Evolutionary conservation across 2,329 filamentous ascomycete species (phyloP).

Genomic region (Pseudopithomyces maydicus): DNA sequence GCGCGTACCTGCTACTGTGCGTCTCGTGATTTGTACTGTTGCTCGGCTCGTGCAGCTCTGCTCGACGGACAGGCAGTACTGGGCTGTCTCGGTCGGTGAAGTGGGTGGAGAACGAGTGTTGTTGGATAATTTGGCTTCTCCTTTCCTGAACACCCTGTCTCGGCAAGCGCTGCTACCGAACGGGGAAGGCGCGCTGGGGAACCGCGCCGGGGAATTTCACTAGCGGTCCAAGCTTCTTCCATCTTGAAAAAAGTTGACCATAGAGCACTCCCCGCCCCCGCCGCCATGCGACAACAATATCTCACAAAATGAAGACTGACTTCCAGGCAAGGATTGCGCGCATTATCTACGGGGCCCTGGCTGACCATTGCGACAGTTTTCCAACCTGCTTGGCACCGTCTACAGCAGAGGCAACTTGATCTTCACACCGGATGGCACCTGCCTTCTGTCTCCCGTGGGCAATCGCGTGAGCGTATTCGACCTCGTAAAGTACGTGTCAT

Average conservation of each 20-base stretch:
- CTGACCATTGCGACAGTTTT: conserved; percentile 72
- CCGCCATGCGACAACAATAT: conserved; percentile 20
- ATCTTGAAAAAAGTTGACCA: conserved; percentile 42
- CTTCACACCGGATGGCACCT: conserved; percentile 95
- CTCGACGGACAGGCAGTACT: conserved; percentile 12
- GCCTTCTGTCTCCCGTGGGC: conserved; percentile 92
- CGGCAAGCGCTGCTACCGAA: conserved; percentile 45
- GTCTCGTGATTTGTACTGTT: not conserved
- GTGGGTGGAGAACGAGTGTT: conserved; percentile 26
- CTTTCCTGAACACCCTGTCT: conserved; percentile 45
- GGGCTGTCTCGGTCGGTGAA: conserved; percentile 10
- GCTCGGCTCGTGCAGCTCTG: conserved; percentile 9
- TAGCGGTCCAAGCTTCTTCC: conserved; percentile 30
- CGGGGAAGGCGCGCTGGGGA: conserved; percentile 39
- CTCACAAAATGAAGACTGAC: conserved; percentile 87
- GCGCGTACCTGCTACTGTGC: not conserved
- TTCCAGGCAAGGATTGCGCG: conserved; percentile 73
- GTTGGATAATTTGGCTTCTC: conserved; percentile 46
- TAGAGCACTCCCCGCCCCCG: conserved; percentile 25
- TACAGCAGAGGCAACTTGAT: conserved; percentile 97
- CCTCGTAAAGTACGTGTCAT: conserved; percentile 77
- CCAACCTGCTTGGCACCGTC: conserved; percentile 96
- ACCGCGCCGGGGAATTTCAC: conserved; percentile 17
- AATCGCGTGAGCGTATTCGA: conserved; percentile 97
- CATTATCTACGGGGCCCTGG: not conserved